Conservation (phyloP, 805 yeast species). For the Ogataea ganodermae region DNA sequence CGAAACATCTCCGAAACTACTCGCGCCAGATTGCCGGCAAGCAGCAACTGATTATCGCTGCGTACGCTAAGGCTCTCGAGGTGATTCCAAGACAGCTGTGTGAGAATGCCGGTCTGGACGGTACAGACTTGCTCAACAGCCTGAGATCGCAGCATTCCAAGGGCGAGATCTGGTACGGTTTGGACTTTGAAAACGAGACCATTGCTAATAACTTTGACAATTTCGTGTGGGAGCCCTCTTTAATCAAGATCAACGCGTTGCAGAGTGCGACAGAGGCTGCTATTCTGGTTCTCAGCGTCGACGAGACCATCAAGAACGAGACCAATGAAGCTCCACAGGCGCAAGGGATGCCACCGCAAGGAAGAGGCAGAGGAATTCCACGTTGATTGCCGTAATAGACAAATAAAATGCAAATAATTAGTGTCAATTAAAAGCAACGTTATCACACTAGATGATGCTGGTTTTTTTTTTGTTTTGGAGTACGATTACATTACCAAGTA, state of each 20-base stretch:
- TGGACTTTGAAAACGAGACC: slow-evolving; percentile 82
- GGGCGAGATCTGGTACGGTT: slow-evolving; percentile 90
- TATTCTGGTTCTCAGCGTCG: slow-evolving; percentile 87
- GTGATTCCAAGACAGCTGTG: slow-evolving; percentile 96
- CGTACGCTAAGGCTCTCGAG: slow-evolving; percentile 93
- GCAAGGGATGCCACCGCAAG: slow-evolving; percentile 29
- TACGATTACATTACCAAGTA: too few relatives aligned
- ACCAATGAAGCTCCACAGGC: slow-evolving; percentile 51
- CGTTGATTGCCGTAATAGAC: slow-evolving; percentile 16
- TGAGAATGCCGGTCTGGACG: slow-evolving; percentile 98
- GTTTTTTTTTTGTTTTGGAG: too few relatives aligned
- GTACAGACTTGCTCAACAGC: slow-evolving; percentile 89
- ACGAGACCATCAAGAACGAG: slow-evolving; percentile 84
- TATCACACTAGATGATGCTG: too few relatives aligned
- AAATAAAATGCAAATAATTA: too few relatives aligned
- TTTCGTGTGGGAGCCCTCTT: slow-evolving; percentile 97
- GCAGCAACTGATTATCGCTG: slow-evolving; percentile 89
- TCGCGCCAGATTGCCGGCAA: slow-evolving; percentile 91
- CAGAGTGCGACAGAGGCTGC: slow-evolving; percentile 98
- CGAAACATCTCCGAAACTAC: slow-evolving; percentile 82
- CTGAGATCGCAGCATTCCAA: slow-evolving; percentile 92
- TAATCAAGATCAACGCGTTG: slow-evolving; percentile 91
- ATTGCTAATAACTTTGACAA: slow-evolving; percentile 81
- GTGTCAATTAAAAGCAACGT: too few relatives aligned
- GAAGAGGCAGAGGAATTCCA: slow-evolving; percentile 74